These are phyloP conservation scores for Fusarium napiforme DNA, from an alignment of 2,329 filamentous ascomycete species.

Conservation along the genomic window DNA sequence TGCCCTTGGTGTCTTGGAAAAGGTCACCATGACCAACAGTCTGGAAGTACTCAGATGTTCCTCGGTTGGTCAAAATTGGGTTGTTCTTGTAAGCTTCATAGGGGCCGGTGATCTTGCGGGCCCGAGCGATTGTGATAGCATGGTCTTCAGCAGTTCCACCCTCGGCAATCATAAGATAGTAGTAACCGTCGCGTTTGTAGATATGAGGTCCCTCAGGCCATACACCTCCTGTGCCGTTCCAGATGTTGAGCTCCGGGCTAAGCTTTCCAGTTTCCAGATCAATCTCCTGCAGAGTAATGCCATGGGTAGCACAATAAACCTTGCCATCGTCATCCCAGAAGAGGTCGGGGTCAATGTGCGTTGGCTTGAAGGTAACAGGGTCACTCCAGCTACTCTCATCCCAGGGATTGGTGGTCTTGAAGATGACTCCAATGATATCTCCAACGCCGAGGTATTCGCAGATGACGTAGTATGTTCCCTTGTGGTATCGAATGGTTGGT, in stretches of 20 bases:
- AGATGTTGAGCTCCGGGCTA: slow-evolving; percentile 52
- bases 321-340: slow-evolving; percentile 68
- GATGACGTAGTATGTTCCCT: slow-evolving; percentile 56
- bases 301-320: slow-evolving; percentile 57
- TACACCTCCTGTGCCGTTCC: slow-evolving; percentile 59
- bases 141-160: slow-evolving; percentile 56
- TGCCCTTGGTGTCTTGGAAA: slow-evolving; percentile 49
- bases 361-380: slow-evolving; percentile 40
- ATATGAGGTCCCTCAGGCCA: slow-evolving; percentile 66
- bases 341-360: slow-evolving; percentile 55
- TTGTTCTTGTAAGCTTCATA: slow-evolving; percentile 52
- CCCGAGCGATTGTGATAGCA: slow-evolving; percentile 51
- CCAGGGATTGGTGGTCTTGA: slow-evolving; percentile 34
- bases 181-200: slow-evolving; percentile 53
- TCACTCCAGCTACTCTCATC: slow-evolving; percentile 42
- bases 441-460: slow-evolving; percentile 24
- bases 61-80: slow-evolving; percentile 51
- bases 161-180: slow-evolving; percentile 58
- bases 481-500: slow-evolving; percentile 56
- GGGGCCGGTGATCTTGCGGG: slow-evolving; percentile 49
- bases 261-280: slow-evolving; percentile 16
- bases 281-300: slow-evolving; percentile 43
- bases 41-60: slow-evolving; percentile 47
- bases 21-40: slow-evolving; percentile 49
- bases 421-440: slow-evolving; percentile 24